These are phyloP conservation scores for Blepharisma japonicum DNA, from an alignment of 73 alveolate genomes.

Conservation along the genomic window DNA sequence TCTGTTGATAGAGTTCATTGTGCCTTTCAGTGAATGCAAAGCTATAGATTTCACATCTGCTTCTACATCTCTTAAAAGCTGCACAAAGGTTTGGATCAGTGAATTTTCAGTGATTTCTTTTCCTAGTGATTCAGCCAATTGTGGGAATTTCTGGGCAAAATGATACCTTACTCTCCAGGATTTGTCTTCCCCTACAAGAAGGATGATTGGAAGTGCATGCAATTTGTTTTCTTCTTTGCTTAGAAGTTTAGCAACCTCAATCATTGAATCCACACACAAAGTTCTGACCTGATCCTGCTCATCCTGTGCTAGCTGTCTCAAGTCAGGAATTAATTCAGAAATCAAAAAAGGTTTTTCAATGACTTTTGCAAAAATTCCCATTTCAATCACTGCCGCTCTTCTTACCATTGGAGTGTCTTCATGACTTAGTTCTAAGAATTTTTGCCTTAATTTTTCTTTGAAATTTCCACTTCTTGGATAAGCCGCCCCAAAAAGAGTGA, in stretches of 20 bases:
- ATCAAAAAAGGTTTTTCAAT: conserved; percentile 87
- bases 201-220: conserved; percentile 81
- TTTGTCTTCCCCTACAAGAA: conserved; percentile 91
- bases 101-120: conserved; percentile 86
- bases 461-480: conserved; percentile 88
- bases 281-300: conserved; percentile 95
- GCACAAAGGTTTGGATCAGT: conserved; percentile 83
- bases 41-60: conserved; percentile 96
- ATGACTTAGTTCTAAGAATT: conserved; percentile 90
- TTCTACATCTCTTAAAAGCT: conserved; percentile 89
- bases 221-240: conserved; percentile 86
- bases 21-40: conserved; percentile 59
- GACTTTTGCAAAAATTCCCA: conserved; percentile 85
- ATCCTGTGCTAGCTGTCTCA: conserved; percentile 83
- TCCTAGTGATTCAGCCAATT: conserved; percentile 91
- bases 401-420: conserved; percentile 98
- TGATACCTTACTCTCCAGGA: conserved; percentile 97
- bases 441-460: conserved; percentile 89
- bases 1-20: conserved; percentile 61
- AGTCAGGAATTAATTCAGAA: conserved; percentile 82
- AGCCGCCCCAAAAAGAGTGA: conserved; percentile 86
- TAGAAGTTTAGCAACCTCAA: conserved; percentile 85
- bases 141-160: conserved; percentile 93
- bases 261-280: conserved; percentile 79
- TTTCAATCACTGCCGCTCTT: conserved; percentile 92